Evolutionary conservation across 805 yeast genomes (phyloP).

Genomic region (Myxozyma lipomycoides): DNA sequence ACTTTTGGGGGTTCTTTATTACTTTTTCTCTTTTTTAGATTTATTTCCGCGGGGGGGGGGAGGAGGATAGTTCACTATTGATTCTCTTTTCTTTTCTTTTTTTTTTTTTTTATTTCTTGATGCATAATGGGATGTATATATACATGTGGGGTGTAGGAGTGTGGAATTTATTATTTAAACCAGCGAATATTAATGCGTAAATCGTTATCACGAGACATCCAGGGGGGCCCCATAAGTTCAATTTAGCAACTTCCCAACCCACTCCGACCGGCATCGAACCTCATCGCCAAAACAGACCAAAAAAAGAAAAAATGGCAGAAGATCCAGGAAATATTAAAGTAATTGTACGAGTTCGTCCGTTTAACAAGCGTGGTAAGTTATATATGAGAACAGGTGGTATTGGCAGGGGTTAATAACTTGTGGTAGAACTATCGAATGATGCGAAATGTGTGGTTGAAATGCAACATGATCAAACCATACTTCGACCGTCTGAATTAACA

Average conservation of each 20-base stretch:
- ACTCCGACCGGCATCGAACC: too few species aligned
- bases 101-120: slow-evolving; percentile 4
- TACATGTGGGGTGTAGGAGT: slow-evolving; percentile 7
- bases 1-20: too few species aligned
- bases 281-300: too few species aligned
- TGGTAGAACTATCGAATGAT: slow-evolving; percentile 14
- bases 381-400: slow-evolving; percentile 1
- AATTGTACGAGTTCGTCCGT: slow-evolving; percentile 42
- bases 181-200: slow-evolving; percentile 6
- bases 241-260: too few species aligned
- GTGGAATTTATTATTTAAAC: slow-evolving; percentile 12
- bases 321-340: slow-evolving; percentile 36
- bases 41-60: too few species aligned
- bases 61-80: too few species aligned
- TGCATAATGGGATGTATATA: slow-evolving; percentile 20
- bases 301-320: too few species aligned
- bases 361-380: slow-evolving; percentile 30
- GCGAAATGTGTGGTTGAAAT: slow-evolving; percentile 20
- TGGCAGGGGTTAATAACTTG: not conserved
- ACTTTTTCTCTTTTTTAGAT: too few species aligned
- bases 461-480: slow-evolving; percentile 17
- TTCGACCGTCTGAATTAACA: slow-evolving; percentile 4
- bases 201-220: too few species aligned
- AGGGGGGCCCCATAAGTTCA: too few species aligned
- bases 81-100: too few species aligned